A percentile compares a stretch with the other conserved stretches of the same genome.
Evolutionary conservation across 179 eudicot species (phyloP).

Genomic region (Amaranthus tricolor): DNA sequence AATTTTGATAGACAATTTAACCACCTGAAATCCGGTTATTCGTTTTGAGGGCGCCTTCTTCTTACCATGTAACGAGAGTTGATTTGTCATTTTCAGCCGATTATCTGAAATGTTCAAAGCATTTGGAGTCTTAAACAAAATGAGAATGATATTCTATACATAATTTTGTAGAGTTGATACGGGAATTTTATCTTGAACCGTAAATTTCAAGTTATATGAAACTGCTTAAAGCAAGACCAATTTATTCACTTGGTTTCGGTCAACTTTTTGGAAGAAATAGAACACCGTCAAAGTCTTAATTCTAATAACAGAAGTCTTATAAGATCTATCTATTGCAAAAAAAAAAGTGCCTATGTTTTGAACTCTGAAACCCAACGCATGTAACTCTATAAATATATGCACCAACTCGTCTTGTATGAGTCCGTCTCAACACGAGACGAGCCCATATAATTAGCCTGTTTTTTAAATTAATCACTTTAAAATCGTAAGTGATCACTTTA

Average conservation of each 20-base stretch:
- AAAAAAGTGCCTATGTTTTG: not conserved
- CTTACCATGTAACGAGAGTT: slow-evolving; percentile 54
- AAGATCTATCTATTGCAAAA: not conserved
- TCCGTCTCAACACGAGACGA: too few species aligned
- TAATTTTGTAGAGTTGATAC: not conserved
- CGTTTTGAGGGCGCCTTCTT: slow-evolving; percentile 63
- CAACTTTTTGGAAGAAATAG: not conserved
- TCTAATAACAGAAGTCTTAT: not conserved
- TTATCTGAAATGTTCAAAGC: slow-evolving; percentile 36
- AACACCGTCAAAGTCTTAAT: too few species aligned
- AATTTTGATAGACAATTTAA: not conserved
- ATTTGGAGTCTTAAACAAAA: not conserved
- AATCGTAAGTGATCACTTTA: too few species aligned
- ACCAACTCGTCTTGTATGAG: too few species aligned
- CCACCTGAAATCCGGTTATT: slow-evolving; percentile 76
- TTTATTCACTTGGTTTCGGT: not conserved
- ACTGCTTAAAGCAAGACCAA: not conserved
- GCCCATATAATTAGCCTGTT: too few species aligned
- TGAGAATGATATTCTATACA: not conserved
- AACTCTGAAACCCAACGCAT: not conserved
- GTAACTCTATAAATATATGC: not conserved
- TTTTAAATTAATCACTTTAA: too few species aligned
- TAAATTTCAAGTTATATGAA: not conserved
- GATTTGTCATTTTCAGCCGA: slow-evolving; percentile 51
- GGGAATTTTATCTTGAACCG: not conserved